A percentile compares a stretch with the other conserved stretches of the same genome.
Conservation (phyloP, 2,329 filamentous ascomycete species). For the Colletotrichum cordylinicola region DNA sequence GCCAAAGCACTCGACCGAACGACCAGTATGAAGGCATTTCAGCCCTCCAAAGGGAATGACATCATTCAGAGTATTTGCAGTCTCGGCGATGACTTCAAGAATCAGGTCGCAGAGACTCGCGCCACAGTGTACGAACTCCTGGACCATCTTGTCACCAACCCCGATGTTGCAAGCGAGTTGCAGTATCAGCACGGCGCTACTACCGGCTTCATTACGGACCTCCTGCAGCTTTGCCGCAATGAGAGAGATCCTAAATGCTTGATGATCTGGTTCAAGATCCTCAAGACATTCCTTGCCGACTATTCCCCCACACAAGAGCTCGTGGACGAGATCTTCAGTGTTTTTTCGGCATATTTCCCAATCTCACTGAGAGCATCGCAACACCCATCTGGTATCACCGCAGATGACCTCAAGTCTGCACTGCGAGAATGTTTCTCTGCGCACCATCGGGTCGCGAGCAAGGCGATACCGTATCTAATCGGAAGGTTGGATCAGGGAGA, state of each 20-base stretch:
- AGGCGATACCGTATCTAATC: slow-evolving; percentile 59
- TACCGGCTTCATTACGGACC: slow-evolving; percentile 51
- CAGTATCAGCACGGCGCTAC: slow-evolving; percentile 48
- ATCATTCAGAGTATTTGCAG: slow-evolving; percentile 56
- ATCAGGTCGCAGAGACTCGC: slow-evolving; percentile 57
- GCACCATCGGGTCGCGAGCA: slow-evolving; percentile 48
- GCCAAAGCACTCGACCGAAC: slow-evolving; percentile 58
- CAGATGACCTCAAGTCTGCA: slow-evolving; percentile 60
- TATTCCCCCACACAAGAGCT: slow-evolving; percentile 52
- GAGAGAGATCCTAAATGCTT: slow-evolving; percentile 65
- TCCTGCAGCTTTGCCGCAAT: slow-evolving; percentile 56
- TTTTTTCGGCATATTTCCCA: slow-evolving; percentile 66
- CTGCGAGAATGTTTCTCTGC: slow-evolving; percentile 61
- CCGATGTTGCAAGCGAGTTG: slow-evolving; percentile 48
- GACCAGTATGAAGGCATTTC: slow-evolving; percentile 55
- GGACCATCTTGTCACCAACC: slow-evolving; percentile 46
- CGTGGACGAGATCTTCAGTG: slow-evolving; percentile 55
- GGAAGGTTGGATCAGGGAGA: slow-evolving; percentile 65
- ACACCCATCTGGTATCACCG: slow-evolving; percentile 55
- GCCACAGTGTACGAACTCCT: slow-evolving; percentile 58
- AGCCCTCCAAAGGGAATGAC: slow-evolving; percentile 49
- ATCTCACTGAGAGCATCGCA: slow-evolving; percentile 61
- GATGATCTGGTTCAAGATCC: slow-evolving; percentile 61
- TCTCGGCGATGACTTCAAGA: slow-evolving; percentile 61
- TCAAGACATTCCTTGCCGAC: slow-evolving; percentile 48